These are phyloP conservation scores for Vitis rotundifolia DNA, from an alignment of 164 flowering plant genomes.

Conservation along the genomic window DNA sequence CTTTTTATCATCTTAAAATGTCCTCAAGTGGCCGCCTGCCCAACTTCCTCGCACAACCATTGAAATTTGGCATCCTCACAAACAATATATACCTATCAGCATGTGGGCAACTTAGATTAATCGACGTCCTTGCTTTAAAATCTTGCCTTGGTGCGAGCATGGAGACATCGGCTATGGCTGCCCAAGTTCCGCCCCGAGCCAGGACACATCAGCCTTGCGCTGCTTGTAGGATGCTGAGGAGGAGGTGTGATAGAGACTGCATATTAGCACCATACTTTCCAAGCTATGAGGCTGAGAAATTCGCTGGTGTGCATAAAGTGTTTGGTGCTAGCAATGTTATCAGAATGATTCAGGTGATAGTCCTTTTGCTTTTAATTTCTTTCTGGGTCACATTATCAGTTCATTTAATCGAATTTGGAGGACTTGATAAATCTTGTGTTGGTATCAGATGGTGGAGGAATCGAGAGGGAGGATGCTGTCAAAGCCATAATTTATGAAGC, in stretches of 20 bases:
- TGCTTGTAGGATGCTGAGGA: constrained; percentile 45
- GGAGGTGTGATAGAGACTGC: constrained; percentile 44
- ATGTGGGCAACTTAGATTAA: not conserved
- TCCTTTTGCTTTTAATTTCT: too few relatives aligned
- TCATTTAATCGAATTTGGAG: too few relatives aligned
- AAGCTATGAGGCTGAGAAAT: constrained; percentile 33
- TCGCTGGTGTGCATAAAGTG: constrained; percentile 45
- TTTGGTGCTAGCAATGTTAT: constrained; percentile 59
- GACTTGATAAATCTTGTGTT: not conserved
- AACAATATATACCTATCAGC: constrained; percentile 1
- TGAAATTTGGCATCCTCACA: constrained; percentile 11
- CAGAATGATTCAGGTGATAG: constrained; percentile 48
- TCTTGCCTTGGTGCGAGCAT: too few relatives aligned
- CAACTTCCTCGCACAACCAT: constrained; percentile 24
- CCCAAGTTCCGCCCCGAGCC: not conserved
- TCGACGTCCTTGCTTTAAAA: not conserved
- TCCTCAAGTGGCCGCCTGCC: constrained; percentile 29
- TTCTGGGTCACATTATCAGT: too few relatives aligned
- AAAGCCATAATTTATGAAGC: constrained; percentile 44
- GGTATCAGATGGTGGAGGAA: constrained; percentile 39
- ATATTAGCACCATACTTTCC: constrained; percentile 50
- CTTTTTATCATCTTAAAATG: constrained; percentile 4
- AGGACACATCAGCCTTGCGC: constrained; percentile 45
- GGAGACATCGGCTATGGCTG: constrained; percentile 11
- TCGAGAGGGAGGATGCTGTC: constrained; percentile 39